Base-by-base conservation (phyloP, 1,284 basidiomycete species). In the Fomitopsis schrenkii region DNA sequence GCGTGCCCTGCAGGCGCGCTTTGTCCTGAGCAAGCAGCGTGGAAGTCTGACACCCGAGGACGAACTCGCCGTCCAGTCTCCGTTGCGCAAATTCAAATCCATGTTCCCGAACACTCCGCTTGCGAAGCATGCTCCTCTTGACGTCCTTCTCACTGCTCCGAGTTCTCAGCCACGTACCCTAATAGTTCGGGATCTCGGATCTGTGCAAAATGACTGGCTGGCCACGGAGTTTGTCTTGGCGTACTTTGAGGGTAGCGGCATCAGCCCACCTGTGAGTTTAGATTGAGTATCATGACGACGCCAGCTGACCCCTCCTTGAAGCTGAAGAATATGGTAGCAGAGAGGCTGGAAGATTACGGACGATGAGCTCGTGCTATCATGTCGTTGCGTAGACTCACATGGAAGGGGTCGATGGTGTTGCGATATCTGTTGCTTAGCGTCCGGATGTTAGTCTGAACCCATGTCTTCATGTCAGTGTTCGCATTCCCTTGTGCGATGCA, bases 41-140 rank as follows among this genome's bases (percentile, higher is more conserved):
- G 83, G 80, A 8, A 74, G 75, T 0, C 70, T 92, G 4, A 80
- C 85, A 0, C 75, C 82, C 52, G 86, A 88, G 55, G 83, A 83
- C 26, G 87, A 85, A 61, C 68, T 79, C 46, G 78, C 74, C 4
- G 78, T 84, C 8, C 84, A 85, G 61, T 82, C 83, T 1, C 87
- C 90, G 1, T 76, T 93, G 61, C 83, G 87, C 60, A 84, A 84
- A 67, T 81, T 93, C 61, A 91, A 91, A 70, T 84, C 88, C 1
- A 79, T 91, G 58, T 93, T 93, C 71, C 90, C 91, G 0, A 86
- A 83, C 66, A 79, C 87, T 15, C 80, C 86, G 7, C 75, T 93
- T 15, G 71, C 76, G 28, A 93, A 91, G 69, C 82, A 86, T 64
- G 74, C 78, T 3, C 82, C 90, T 7, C 77, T 93, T 22, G 90